Conservation (phyloP, 1,139 yeast species). For the Lodderomyces oxycetoniae region DNA sequence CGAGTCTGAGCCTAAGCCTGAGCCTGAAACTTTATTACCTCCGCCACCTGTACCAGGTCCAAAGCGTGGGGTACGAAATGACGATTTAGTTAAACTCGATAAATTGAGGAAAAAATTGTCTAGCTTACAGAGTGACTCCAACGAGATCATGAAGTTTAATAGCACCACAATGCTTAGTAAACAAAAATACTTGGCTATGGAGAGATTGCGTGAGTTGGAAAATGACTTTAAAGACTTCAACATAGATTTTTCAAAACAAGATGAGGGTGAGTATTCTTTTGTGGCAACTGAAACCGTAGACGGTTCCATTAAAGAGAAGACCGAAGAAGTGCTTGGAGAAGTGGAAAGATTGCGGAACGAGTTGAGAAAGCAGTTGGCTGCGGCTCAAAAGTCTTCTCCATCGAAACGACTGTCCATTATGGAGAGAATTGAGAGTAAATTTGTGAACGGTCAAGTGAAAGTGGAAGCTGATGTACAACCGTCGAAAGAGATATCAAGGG, state of each 20-base stretch:
- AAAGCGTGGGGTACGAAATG: conserved; percentile 35
- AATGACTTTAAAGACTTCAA: conserved; percentile 56
- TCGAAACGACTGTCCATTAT: conserved; percentile 15
- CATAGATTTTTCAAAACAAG: conserved; percentile 40
- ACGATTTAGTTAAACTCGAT: conserved; percentile 45
- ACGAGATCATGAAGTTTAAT: conserved; percentile 67
- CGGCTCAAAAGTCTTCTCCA: conserved; percentile 15
- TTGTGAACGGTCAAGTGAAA: conserved; percentile 42
- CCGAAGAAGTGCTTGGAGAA: conserved; percentile 43
- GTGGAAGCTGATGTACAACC: conserved; percentile 10
- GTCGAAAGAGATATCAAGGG: conserved; percentile 11
- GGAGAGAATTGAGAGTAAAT: conserved; percentile 44
- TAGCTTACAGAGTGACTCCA: conserved; percentile 64
- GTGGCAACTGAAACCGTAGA: conserved; percentile 22
- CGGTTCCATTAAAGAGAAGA: conserved; percentile 31
- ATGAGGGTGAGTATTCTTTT: conserved; percentile 16
- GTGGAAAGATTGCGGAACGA: conserved; percentile 44
- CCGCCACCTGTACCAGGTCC: conserved; percentile 21
- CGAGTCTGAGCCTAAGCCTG: conserved; percentile 11
- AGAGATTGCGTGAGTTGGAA: conserved; percentile 61
- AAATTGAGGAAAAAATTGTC: conserved; percentile 55
- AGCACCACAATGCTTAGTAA: conserved; percentile 54
- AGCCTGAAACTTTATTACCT: conserved; percentile 15
- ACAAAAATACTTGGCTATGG: conserved; percentile 61
- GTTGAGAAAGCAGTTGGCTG: conserved; percentile 32